Evolutionary conservation across 371 early-diverging fungal species (phyloP).

Genomic region (Coemansia sp.): DNA sequence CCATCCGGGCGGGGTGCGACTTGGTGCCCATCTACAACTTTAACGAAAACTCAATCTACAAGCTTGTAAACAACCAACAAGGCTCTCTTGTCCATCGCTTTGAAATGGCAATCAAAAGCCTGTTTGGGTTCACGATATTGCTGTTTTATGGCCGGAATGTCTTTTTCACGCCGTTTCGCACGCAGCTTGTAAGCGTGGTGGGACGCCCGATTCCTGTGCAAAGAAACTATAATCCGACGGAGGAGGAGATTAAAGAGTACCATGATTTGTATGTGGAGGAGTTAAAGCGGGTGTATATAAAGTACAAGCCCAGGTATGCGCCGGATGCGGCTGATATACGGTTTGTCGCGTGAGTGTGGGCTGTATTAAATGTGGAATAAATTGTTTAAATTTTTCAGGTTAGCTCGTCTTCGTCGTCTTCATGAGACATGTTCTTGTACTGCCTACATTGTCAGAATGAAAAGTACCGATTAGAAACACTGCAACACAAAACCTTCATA

Average conservation of each 20-base stretch:
- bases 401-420: constrained; percentile 27
- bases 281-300: constrained; percentile 61
- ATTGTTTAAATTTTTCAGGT: neutral
- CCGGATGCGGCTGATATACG: constrained; percentile 25
- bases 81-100: constrained; percentile 55
- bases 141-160: constrained; percentile 67
- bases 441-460: constrained; percentile 12
- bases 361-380: neutral
- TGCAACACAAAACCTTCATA: neutral
- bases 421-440: constrained; percentile 36
- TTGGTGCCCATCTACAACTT: constrained; percentile 76
- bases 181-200: constrained; percentile 57
- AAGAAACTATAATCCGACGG: constrained; percentile 58
- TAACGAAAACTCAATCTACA: constrained; percentile 83
- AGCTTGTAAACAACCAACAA: constrained; percentile 61
- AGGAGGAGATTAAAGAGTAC: constrained; percentile 60
- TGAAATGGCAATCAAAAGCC: constrained; percentile 27
- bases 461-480: neutral
- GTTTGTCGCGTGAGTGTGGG: constrained; percentile 23
- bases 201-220: constrained; percentile 65
- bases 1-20: constrained; percentile 62
- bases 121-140: constrained; percentile 64
- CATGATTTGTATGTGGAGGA: constrained; percentile 67
- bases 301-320: constrained; percentile 67
- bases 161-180: constrained; percentile 61